Evolutionary conservation across 2,329 filamentous ascomycete species (phyloP), one percentile per base, ranked within the genome.

Genomic region (Alternaria atra): DNA sequence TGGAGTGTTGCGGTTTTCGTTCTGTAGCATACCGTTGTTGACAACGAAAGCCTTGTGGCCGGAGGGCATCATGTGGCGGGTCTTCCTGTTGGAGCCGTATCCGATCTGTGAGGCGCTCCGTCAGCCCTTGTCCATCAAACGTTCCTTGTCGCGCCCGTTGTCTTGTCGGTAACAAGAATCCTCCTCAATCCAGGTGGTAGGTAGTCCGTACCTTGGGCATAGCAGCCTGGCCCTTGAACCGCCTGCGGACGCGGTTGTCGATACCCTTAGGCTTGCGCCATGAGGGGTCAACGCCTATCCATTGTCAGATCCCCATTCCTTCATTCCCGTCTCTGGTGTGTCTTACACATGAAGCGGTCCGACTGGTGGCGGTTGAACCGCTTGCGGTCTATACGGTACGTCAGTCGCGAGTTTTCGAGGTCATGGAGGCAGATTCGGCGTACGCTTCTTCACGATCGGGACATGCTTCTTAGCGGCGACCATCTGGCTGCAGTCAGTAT

Each of bases 201-300:
- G 60, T 17, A 48, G 15, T 69, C 69, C 92, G 82, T 94, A 97
- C 94, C 88, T 93, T 97, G 85, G 95, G 95, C 94, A 99, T 98
- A 80, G 90, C 89, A 84, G 91, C 91, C 86, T 92, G 92, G 80
- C 95, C 93, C 86, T 92, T 93, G 89, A 99, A 99, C 76, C 95
- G 92, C 88, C 95, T 90, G 83, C 95, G 92, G 82, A 99, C 94
- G 80, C 92, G 87, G 88, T 94, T 97, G 87, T 99, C 95, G 85
- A 99, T 99, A 93, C 95, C 95, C 92, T 99, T 99, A 76, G 95
- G 95, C 89, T 98, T 99, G 86, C 95, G 91, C 95, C 95, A 99
- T 88, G 89, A 90, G 75, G 91, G 82, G 81, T 87, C 90, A 76
- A 98, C 90, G 82, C 75, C 75, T 77, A 54, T 72, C 65, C 66